phyloP scores from a whole-genome alignment of 768 basidiomycete species.

The Termitomyces eurrhizus region DNA sequence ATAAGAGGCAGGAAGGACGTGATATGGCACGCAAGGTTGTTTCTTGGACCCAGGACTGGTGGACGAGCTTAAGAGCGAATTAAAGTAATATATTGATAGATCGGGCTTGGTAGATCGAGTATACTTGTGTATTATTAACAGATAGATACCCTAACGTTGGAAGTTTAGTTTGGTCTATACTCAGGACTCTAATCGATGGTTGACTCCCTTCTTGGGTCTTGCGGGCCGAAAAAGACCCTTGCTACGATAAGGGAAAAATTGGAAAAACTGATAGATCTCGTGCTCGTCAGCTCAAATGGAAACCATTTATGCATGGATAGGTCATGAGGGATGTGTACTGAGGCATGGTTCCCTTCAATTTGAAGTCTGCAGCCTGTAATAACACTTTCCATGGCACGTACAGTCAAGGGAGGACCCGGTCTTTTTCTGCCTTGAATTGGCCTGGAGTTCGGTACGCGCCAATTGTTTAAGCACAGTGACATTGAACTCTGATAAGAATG shows the following conservation, averaged over 20 bases:
- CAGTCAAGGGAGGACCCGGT: background rate
- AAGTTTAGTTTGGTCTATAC: background rate
- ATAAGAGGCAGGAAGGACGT: slow-evolving; percentile 37
- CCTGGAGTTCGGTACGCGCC: background rate
- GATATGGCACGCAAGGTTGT: slow-evolving; percentile 46
- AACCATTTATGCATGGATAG: background rate
- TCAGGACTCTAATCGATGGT: background rate
- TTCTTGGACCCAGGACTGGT: slow-evolving; percentile 45
- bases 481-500: background rate
- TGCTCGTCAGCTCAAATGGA: background rate
- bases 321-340: background rate
- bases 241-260: background rate
- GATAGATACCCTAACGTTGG: background rate
- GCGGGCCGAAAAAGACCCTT: background rate
- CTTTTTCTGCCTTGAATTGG: background rate
- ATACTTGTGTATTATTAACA: background rate
- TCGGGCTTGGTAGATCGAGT: background rate
- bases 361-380: background rate
- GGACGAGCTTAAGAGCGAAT: slow-evolving; percentile 11
- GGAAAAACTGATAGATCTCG: background rate
- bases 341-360: background rate
- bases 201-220: background rate
- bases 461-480: background rate
- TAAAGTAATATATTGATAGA: background rate
- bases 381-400: background rate